A percentile compares a stretch with the other conserved stretches of the same genome.
Evolutionary conservation across 805 yeast species (phyloP).

Genomic region (Ogataea pini): DNA sequence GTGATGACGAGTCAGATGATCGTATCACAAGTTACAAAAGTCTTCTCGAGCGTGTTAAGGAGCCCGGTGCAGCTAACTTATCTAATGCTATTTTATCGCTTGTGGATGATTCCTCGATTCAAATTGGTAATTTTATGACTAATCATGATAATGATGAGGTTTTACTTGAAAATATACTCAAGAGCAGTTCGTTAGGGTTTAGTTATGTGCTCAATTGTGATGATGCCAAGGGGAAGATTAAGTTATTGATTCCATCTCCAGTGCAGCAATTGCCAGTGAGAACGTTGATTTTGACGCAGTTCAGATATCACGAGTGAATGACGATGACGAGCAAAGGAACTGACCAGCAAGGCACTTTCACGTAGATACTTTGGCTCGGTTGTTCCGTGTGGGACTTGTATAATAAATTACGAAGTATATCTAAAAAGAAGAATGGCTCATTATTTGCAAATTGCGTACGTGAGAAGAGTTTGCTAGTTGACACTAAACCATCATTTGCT

Average conservation of each 20-base stretch:
- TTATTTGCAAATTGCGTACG: too few species aligned
- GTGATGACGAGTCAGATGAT: slow-evolving; percentile 24
- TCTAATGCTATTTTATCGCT: slow-evolving; percentile 67
- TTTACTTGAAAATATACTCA: slow-evolving; percentile 22
- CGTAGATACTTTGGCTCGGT: too few species aligned
- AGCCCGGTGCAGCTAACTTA: slow-evolving; percentile 53
- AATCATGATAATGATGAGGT: slow-evolving; percentile 40
- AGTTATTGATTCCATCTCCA: slow-evolving; percentile 83
- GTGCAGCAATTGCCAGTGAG: slow-evolving; percentile 74
- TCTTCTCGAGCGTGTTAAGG: slow-evolving; percentile 33
- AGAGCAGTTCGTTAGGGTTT: slow-evolving; percentile 63
- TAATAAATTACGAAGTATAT: too few species aligned
- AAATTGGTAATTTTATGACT: slow-evolving; percentile 31
- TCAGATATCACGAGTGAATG: slow-evolving; percentile 78
- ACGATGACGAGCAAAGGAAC: slow-evolving; percentile 7
- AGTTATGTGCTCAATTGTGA: slow-evolving; percentile 62
- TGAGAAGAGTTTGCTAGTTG: too few species aligned
- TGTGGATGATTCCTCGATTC: slow-evolving; percentile 31
- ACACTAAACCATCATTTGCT: neutral
- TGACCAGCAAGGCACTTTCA: too few species aligned
- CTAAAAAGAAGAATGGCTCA: too few species aligned
- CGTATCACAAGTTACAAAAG: slow-evolving; percentile 18
- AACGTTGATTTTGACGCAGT: slow-evolving; percentile 71
- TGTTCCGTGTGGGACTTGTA: too few species aligned
- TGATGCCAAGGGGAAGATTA: slow-evolving; percentile 67